These are phyloP conservation scores for Pichia norvegensis DNA, from an alignment of 1,139 yeast species.

Conservation along the genomic window DNA sequence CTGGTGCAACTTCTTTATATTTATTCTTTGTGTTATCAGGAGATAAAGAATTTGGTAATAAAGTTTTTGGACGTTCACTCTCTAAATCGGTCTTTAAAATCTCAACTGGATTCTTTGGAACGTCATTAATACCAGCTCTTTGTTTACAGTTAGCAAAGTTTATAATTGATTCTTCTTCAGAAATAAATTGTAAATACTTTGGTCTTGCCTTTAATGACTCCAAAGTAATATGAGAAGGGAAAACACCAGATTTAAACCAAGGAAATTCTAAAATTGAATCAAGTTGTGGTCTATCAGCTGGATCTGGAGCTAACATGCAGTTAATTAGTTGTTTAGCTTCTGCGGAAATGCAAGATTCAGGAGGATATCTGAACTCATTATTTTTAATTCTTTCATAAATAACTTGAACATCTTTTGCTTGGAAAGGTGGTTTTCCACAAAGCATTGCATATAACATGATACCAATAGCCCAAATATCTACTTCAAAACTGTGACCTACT, in stretches of 20 bases:
- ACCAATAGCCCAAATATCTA: conserved; percentile 96
- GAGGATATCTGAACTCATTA: conserved; percentile 77
- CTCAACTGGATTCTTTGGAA: conserved; percentile 54
- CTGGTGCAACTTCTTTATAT: conserved; percentile 59
- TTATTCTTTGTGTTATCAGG: conserved; percentile 88
- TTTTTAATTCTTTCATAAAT: conserved; percentile 88
- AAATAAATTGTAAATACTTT: conserved; percentile 41
- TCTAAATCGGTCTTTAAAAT: conserved; percentile 63
- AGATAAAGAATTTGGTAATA: conserved; percentile 82
- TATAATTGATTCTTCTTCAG: conserved; percentile 54
- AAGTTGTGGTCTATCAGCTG: conserved; percentile 72
- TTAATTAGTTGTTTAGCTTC: conserved; percentile 68
- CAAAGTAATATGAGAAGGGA: conserved; percentile 66
- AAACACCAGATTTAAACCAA: conserved; percentile 71
- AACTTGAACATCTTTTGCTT: conserved; percentile 87
- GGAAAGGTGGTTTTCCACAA: conserved; percentile 94
- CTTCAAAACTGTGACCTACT: conserved; percentile 88
- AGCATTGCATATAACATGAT: conserved; percentile 89
- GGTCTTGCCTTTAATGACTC: conserved; percentile 59
- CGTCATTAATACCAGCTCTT: conserved; percentile 51
- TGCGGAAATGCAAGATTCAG: conserved; percentile 52
- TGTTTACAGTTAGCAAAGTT: conserved; percentile 66
- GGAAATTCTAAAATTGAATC: conserved; percentile 73
- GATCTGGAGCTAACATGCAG: conserved; percentile 69
- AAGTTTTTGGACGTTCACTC: conserved; percentile 59